Evolutionary conservation across 2,329 filamentous ascomycete species (phyloP).

Genomic region (Colletotrichum paranaense): DNA sequence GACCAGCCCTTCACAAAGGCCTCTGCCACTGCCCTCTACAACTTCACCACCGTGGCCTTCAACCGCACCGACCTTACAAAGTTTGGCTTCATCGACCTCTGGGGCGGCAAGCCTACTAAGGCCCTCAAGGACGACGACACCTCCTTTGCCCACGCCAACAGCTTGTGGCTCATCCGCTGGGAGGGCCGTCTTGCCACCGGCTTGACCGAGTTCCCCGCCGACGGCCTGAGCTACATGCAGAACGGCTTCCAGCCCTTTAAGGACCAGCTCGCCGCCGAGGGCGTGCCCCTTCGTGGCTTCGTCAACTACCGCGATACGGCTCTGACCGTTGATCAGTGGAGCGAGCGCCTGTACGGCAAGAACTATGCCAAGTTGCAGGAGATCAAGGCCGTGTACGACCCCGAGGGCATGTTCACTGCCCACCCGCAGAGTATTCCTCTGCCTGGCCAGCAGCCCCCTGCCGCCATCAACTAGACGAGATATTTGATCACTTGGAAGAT

Average conservation of each 20-base stretch:
- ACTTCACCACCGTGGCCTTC: constrained; percentile 28
- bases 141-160: constrained; percentile 52
- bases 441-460: constrained; percentile 26
- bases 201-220: constrained; percentile 60
- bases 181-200: constrained; percentile 42
- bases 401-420: constrained; percentile 35
- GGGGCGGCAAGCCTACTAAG: constrained; percentile 27
- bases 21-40: constrained; percentile 27
- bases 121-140: constrained; percentile 50
- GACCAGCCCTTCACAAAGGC: constrained; percentile 33
- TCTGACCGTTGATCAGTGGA: constrained; percentile 31
- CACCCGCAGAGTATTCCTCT: constrained; percentile 34
- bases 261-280: constrained; percentile 18
- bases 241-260: constrained; percentile 48
- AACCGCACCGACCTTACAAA: constrained; percentile 34
- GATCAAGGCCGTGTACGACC: constrained; percentile 34
- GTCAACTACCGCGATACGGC: constrained; percentile 36
- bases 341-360: constrained; percentile 32
- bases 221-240: constrained; percentile 57
- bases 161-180: constrained; percentile 49
- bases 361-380: constrained; percentile 33
- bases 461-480: constrained; percentile 14
- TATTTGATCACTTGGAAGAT: neutral
- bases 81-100: constrained; percentile 35
- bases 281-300: constrained; percentile 32